Evolutionary conservation across 2,329 filamentous ascomycete species (phyloP).

Genomic region (Fusarium hostae): DNA sequence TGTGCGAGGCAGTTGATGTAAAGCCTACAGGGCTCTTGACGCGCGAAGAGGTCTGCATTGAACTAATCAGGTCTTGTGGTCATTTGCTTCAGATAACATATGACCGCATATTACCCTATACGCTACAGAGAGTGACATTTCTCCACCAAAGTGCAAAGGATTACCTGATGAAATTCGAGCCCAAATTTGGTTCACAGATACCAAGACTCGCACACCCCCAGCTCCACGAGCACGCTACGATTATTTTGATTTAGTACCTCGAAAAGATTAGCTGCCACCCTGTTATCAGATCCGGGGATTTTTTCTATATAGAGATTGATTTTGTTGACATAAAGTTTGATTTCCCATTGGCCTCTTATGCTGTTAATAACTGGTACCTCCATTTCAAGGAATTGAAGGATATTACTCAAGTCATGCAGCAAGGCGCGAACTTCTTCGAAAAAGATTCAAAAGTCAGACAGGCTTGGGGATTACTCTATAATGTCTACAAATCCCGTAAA

Average conservation of each 20-base stretch:
- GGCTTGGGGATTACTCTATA: too few relatives aligned
- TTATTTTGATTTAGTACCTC: not conserved
- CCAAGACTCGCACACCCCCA: accelerated
- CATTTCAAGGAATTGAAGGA: not conserved
- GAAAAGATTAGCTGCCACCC: not conserved
- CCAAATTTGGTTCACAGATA: accelerated
- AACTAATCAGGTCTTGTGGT: not conserved
- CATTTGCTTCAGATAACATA: constrained; percentile 16
- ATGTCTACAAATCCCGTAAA: too few relatives aligned
- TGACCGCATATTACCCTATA: too few relatives aligned
- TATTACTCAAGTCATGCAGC: not conserved
- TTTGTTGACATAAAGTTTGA: too few relatives aligned
- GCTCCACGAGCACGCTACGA: not conserved
- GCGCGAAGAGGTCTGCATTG: not conserved
- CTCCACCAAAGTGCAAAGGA: constrained; percentile 15
- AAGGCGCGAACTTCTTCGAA: not conserved
- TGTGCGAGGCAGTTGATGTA: constrained; percentile 13
- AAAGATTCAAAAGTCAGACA: not conserved
- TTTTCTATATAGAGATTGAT: too few relatives aligned
- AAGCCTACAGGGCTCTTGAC: not conserved
- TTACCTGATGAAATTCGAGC: not conserved
- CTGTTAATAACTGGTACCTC: accelerated
- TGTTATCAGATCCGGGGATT: too few relatives aligned
- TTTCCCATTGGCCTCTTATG: not conserved
- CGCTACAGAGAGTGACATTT: not conserved